Percentiles rank a stretch among this genome's conserved stretches.
phyloP scores from a whole-genome alignment of 352 stramenopile species.

The Sclerospora graminicola region DNA sequence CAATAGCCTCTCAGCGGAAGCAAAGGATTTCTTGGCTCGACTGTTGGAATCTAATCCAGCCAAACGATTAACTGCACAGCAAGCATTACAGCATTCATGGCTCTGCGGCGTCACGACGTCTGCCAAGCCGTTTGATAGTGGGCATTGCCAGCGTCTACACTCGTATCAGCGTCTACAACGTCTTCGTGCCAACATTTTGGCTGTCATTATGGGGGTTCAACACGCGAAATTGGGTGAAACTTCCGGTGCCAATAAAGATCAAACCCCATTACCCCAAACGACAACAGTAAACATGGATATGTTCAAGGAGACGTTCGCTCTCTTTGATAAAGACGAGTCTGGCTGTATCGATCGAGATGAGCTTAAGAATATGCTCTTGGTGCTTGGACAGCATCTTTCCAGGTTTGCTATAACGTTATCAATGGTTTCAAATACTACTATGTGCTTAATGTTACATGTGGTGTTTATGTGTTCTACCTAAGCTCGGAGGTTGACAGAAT shows the following conservation, averaged over 20 bases:
- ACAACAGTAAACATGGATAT: constrained; percentile 73
- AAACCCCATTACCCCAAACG: constrained; percentile 20
- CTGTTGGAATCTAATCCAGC: constrained; percentile 41
- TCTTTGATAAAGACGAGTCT: constrained; percentile 72
- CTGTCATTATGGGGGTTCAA: constrained; percentile 60
- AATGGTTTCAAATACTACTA: background rate
- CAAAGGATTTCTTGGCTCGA: constrained; percentile 48
- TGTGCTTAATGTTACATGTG: background rate
- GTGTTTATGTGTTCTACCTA: background rate
- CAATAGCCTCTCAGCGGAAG: constrained; percentile 35
- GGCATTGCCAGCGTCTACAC: constrained; percentile 38
- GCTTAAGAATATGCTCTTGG: constrained; percentile 34
- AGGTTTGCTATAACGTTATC: constrained; percentile 17
- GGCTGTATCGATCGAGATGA: constrained; percentile 58
- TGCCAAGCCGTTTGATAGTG: constrained; percentile 34
- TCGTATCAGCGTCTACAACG: constrained; percentile 61
- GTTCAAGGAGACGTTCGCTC: constrained; percentile 64
- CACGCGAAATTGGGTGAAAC: constrained; percentile 39
- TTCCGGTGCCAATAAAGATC: constrained; percentile 2
- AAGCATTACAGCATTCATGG: constrained; percentile 55
- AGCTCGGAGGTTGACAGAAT: constrained; percentile 57
- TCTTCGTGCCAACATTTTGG: constrained; percentile 63
- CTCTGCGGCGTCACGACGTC: constrained; percentile 33
- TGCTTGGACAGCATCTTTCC: constrained; percentile 45
- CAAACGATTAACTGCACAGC: constrained; percentile 39